Evolutionary conservation across 805 yeast species (phyloP).

Genomic region (Candida lessepsii): DNA sequence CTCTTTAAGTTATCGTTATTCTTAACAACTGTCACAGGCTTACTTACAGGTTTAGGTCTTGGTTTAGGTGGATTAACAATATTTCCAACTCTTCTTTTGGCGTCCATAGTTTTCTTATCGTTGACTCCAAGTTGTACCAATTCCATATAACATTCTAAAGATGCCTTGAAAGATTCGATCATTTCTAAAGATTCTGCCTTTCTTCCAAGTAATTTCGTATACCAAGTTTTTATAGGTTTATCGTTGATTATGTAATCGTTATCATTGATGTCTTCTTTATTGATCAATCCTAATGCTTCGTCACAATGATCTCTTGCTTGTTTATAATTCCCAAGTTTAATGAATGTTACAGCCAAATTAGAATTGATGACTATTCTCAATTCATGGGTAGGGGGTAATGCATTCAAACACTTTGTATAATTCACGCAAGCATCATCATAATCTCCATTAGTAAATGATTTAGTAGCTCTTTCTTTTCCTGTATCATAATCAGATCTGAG

Average conservation of each 20-base stretch:
- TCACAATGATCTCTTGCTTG: constrained; percentile 47
- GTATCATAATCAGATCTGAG: constrained; percentile 45
- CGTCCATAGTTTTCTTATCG: constrained; percentile 67
- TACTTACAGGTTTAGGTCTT: constrained; percentile 7
- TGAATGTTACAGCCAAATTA: constrained; percentile 62
- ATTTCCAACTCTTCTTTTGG: constrained; percentile 72
- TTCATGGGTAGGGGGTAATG: constrained; percentile 64
- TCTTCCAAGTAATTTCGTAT: constrained; percentile 65
- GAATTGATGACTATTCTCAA: constrained; percentile 67
- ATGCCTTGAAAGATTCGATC: constrained; percentile 64
- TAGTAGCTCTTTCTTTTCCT: constrained; percentile 55
- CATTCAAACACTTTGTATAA: constrained; percentile 49
- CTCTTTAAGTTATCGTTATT: constrained; percentile 35
- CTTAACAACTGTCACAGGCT: constrained; percentile 6
- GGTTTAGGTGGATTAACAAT: constrained; percentile 52
- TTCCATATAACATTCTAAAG: constrained; percentile 59
- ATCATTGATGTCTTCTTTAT: constrained; percentile 24
- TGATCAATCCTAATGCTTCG: constrained; percentile 43
- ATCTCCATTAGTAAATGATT: constrained; percentile 78
- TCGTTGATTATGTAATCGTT: constrained; percentile 37
- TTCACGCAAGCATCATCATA: constrained; percentile 61
- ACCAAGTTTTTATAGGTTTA: constrained; percentile 63
- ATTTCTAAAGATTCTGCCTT: constrained; percentile 85
- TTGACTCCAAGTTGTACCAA: constrained; percentile 65
- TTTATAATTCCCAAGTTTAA: constrained; percentile 70